phyloP scores from a whole-genome alignment of 2,329 filamentous ascomycete species.

The Claviceps sorghi region DNA sequence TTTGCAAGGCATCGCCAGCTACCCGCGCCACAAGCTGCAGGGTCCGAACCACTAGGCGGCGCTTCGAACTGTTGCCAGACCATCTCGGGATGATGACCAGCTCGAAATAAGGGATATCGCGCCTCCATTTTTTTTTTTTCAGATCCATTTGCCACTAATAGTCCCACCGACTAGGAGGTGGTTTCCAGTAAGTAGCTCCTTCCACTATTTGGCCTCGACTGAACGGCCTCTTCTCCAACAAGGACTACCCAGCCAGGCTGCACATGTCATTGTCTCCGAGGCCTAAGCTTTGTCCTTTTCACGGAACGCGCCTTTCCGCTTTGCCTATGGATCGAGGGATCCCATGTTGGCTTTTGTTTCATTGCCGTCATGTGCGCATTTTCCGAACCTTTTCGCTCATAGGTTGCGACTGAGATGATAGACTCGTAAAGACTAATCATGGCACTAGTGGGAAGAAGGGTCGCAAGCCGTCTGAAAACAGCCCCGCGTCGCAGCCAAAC shows the following conservation, averaged over 20 bases:
- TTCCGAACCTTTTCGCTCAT: constrained; percentile 13
- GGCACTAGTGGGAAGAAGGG: constrained; percentile 11
- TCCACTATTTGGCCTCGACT: background rate
- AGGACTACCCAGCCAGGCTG: background rate
- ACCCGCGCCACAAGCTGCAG: background rate
- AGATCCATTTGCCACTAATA: background rate
- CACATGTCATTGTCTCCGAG: background rate
- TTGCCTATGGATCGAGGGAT: background rate
- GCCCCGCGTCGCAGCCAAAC: constrained; percentile 6
- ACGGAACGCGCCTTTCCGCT: background rate
- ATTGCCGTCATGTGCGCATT: constrained; percentile 12
- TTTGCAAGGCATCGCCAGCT: background rate
- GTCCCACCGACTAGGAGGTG: background rate
- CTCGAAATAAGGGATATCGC: background rate
- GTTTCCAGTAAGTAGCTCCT: background rate
- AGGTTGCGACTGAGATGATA: constrained; percentile 14
- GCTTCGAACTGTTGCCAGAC: background rate
- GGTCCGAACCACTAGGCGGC: background rate
- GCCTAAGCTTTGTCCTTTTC: background rate
- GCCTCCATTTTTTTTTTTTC: background rate
- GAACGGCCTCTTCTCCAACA: background rate
- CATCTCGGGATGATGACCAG: background rate
- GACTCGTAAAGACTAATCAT: constrained; percentile 12
- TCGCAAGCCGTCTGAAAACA: constrained; percentile 11
- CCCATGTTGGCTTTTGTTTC: background rate